Evolutionary conservation across 2,329 filamentous ascomycete genomes (phyloP), one percentile per base, ranked within the genome.

Genomic region (Alternaria triticimaculans): DNA sequence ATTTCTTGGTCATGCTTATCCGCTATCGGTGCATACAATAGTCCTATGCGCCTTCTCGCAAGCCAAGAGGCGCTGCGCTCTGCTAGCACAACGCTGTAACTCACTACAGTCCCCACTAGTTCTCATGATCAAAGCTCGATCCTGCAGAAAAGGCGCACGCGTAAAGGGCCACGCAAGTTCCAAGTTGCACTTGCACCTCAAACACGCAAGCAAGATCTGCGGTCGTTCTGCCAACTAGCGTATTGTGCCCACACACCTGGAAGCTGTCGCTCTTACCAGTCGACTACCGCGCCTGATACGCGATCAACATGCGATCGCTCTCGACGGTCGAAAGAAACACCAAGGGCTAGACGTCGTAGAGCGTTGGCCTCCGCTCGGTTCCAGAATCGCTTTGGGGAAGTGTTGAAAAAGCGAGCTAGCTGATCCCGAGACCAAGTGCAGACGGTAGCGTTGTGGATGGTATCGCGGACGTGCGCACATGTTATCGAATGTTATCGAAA

Each of bases 101-200:
- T 55, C 9, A 15, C 23, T 14, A 8, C 15, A 26, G 28, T 62
- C 60, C 60, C 60, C 60, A 62, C 60, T 30, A 45, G 60, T 62
- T 62, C 60, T 49, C 49, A 28, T 41, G 37, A 41, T 58, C 28
- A 56, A 53, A 53, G 46, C 48, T 58, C 21, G 55, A 44, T 44
- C 55, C 48, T 37, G 50, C 41, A 30, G 57, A 49, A 25, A 44
- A 55, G 18, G 49, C 43, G 50, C 61, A 64, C 44, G 55, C 56
- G 44, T 41, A 55, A 46, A 37, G 12, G 49, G 55, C 55, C 55
- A 43, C 60, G 60, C 49, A 54, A 54, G 14, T 46, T 26, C 30
- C 50, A 12, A 25, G 20, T 59, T n/a, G 33, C 41, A 49, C n/a
- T 25, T 25, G 41, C 30, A 50, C 18, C 33, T 64, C 26, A 41